Conservation (phyloP, 441 rosid genomes). For the Eutrema salsugineum region DNA sequence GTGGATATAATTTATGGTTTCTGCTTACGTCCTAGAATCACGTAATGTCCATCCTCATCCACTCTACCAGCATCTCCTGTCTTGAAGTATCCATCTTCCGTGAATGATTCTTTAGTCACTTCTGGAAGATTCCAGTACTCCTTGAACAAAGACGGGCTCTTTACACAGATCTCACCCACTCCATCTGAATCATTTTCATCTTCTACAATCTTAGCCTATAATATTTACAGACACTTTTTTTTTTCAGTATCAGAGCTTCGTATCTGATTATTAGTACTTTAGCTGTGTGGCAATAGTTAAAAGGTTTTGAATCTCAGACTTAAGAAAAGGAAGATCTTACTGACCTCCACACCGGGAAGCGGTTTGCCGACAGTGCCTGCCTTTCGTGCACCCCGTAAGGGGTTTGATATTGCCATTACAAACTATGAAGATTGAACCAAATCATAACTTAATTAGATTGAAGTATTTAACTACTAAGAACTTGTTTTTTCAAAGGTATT, state of each 20-base stretch:
- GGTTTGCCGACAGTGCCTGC: conserved; percentile 98
- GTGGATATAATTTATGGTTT: conserved; percentile 12
- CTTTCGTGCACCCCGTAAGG: conserved; percentile 70
- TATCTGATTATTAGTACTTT: background rate
- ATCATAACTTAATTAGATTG: background rate
- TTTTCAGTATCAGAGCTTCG: background rate
- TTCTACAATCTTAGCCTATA: conserved; percentile 69
- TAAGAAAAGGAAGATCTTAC: conserved; percentile 9
- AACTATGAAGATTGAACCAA: conserved; percentile 45
- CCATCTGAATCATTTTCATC: conserved; percentile 55
- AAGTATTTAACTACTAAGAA: conserved; percentile 4
- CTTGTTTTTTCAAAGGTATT: background rate
- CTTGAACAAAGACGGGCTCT: conserved; percentile 92
- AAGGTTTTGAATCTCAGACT: background rate
- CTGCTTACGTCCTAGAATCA: conserved; percentile 91
- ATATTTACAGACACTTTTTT: conserved; percentile 17
- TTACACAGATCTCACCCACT: conserved; percentile 82
- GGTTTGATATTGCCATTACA: conserved; percentile 95
- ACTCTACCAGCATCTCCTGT: conserved; percentile 92
- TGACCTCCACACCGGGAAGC: conserved; percentile 91
- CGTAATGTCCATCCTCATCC: conserved; percentile 80
- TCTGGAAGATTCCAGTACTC: conserved; percentile 97
- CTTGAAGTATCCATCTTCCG: conserved; percentile 89
- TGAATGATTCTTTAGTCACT: conserved; percentile 82
- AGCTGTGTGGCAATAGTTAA: background rate